These are phyloP conservation scores for Sordariomycetes sp. DNA, from an alignment of 2,329 filamentous ascomycete species.

Conservation along the genomic window DNA sequence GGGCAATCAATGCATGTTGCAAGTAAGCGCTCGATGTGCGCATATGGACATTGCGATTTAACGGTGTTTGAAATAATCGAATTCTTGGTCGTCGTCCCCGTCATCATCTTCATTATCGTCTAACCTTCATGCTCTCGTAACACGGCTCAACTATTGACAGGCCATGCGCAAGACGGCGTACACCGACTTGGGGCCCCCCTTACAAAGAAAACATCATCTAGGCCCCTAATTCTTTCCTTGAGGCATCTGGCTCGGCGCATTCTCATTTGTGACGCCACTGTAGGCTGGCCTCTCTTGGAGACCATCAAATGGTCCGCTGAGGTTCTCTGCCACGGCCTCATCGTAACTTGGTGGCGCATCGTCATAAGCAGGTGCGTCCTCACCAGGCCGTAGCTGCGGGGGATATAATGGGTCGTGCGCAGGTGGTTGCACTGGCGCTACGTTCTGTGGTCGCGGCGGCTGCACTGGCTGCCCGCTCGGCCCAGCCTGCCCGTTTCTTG, in stretches of 20 bases:
- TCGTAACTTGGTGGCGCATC: conserved; percentile 94
- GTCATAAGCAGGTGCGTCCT: conserved; percentile 40
- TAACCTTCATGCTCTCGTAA: too few species aligned
- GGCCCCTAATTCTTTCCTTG: conserved; percentile 26
- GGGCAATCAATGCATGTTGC: too few species aligned
- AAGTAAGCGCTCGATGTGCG: too few species aligned
- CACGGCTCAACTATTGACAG: too few species aligned
- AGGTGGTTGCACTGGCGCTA: conserved; percentile 1
- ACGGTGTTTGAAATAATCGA: too few species aligned
- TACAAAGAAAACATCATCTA: too few species aligned
- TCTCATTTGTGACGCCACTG: conserved; percentile 53
- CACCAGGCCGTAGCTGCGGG: conserved; percentile 39
- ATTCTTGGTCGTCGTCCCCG: too few species aligned
- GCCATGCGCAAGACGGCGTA: too few species aligned
- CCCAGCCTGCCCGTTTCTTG: conserved; percentile 14
- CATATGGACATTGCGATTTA: too few species aligned
- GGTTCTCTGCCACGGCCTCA: conserved; percentile 74
- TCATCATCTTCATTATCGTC: too few species aligned
- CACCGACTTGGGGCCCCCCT: too few species aligned
- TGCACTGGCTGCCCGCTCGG: conserved; percentile 4
- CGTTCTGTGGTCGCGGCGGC: conserved; percentile 1
- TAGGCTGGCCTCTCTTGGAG: conserved; percentile 54
- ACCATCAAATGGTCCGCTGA: conserved; percentile 61
- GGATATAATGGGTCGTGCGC: conserved; percentile 45
- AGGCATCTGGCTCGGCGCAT: conserved; percentile 43